A percentile compares a stretch with the other conserved stretches of the same genome.
These are phyloP conservation scores for Waltergamsia citrina DNA, from an alignment of 2,329 filamentous ascomycete species.

Conservation along the genomic window DNA sequence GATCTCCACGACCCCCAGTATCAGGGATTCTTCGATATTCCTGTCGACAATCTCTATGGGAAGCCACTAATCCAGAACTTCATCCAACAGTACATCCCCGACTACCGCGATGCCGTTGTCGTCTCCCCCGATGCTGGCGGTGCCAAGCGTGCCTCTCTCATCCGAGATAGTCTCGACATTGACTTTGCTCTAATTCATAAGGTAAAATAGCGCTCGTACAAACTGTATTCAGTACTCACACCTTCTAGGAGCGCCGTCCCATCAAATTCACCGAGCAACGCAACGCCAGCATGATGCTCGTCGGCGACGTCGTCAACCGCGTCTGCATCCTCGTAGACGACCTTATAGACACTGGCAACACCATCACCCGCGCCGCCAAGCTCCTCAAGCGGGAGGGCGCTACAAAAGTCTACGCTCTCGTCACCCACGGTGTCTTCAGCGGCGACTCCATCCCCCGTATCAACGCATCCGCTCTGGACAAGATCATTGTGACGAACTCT, in stretches of 20 bases:
- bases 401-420: slow-evolving; percentile 79
- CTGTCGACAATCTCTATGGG: slow-evolving; percentile 94
- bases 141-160: slow-evolving; percentile 89
- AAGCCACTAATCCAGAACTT: slow-evolving; percentile 63
- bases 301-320: slow-evolving; percentile 73
- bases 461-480: slow-evolving; percentile 87
- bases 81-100: slow-evolving; percentile 72
- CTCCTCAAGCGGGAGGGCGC: slow-evolving; percentile 94
- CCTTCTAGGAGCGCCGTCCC: slow-evolving; percentile 68
- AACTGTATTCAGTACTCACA: slow-evolving; percentile 1
- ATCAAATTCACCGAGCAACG: slow-evolving; percentile 82
- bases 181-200: slow-evolving; percentile 98
- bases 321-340: slow-evolving; percentile 91
- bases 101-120: slow-evolving; percentile 79
- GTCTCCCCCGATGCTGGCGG: slow-evolving; percentile 95
- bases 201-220: slow-evolving; percentile 29
- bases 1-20: slow-evolving; percentile 95
- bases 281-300: slow-evolving; percentile 92
- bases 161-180: slow-evolving; percentile 87
- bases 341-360: slow-evolving; percentile 91
- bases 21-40: slow-evolving; percentile 97
- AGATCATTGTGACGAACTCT: slow-evolving; percentile 90
- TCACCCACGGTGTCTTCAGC: slow-evolving; percentile 92
- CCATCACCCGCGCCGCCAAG: slow-evolving; percentile 91
- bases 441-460: slow-evolving; percentile 92